Percentiles rank a stretch among this genome's conserved stretches.
These are phyloP conservation scores for Gloeophyllum trabeum DNA, from an alignment of 768 basidiomycete genomes.

Conservation along the genomic window DNA sequence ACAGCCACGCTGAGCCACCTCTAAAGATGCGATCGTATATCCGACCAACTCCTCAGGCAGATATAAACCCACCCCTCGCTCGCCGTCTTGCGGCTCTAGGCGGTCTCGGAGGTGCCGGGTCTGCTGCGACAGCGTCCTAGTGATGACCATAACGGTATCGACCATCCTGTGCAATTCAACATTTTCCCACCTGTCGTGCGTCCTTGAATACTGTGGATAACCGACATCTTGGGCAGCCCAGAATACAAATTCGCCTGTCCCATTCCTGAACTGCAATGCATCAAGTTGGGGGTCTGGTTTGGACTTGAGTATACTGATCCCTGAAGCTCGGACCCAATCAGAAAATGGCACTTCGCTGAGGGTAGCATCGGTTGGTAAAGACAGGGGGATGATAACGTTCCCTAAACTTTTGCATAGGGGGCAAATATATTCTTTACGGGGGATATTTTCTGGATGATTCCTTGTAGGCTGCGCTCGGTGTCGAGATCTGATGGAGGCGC, in stretches of 20 bases:
- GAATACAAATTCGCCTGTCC: slow-evolving; percentile 83
- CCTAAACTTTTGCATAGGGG: slow-evolving; percentile 95
- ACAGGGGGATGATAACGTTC: slow-evolving; percentile 85
- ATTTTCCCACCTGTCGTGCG: slow-evolving; percentile 37
- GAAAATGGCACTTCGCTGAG: slow-evolving; percentile 58
- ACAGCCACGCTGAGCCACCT: slow-evolving; percentile 68
- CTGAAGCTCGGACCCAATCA: slow-evolving; percentile 85
- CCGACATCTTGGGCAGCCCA: slow-evolving; percentile 78
- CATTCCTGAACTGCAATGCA: slow-evolving; percentile 62
- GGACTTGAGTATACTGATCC: slow-evolving; percentile 81
- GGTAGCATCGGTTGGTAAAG: slow-evolving; percentile 31
- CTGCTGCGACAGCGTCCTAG: slow-evolving; percentile 76
- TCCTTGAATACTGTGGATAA: slow-evolving; percentile 44
- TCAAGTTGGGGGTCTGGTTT: slow-evolving; percentile 67
- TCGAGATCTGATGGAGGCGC: slow-evolving; percentile 72
- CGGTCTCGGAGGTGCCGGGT: slow-evolving; percentile 73
- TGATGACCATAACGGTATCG: slow-evolving; percentile 72
- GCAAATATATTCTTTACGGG: slow-evolving; percentile 90
- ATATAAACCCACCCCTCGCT: slow-evolving; percentile 79
- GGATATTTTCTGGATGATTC: slow-evolving; percentile 92
- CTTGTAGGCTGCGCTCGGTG: slow-evolving; percentile 83
- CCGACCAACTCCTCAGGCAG: slow-evolving; percentile 86
- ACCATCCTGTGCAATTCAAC: slow-evolving; percentile 70
- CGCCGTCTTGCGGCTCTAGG: slow-evolving; percentile 56
- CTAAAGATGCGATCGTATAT: slow-evolving; percentile 77